A percentile compares a stretch with the other conserved stretches of the same genome.
Evolutionary conservation across 768 basidiomycete genomes (phyloP).

Genomic region (Asterophora lycoperdoides): DNA sequence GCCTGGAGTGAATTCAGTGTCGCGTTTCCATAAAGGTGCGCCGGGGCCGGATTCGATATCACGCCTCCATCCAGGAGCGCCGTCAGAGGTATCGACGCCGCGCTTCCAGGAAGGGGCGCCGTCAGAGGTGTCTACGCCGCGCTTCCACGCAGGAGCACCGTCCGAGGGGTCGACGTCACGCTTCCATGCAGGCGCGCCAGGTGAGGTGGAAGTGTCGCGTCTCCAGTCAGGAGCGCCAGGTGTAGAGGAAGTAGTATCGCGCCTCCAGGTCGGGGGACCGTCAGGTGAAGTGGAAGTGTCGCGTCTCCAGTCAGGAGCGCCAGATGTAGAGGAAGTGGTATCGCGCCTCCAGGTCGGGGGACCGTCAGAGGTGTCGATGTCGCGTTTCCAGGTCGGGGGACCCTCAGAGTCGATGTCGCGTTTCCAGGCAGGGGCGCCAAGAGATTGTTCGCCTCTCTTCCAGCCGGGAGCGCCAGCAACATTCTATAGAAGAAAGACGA

Average conservation of each 20-base stretch:
- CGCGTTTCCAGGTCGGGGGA: slow-evolving; percentile 5
- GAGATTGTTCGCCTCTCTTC: no score
- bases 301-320: slow-evolving; percentile 2
- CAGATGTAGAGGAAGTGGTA: neutral
- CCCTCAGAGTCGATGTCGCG: no score
- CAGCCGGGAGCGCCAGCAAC: neutral
- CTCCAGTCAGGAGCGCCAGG: slow-evolving; percentile 1
- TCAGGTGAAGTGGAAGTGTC: neutral
- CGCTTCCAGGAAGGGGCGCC: slow-evolving; percentile 6
- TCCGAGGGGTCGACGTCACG: neutral
- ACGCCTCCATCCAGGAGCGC: neutral
- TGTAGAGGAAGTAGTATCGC: neutral
- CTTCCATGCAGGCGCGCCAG: slow-evolving; percentile 1
- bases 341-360: neutral
- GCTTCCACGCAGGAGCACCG: slow-evolving; percentile 3
- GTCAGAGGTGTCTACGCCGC: neutral
- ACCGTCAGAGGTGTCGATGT: neutral
- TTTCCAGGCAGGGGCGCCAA: slow-evolving; percentile 4
- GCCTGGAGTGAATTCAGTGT: neutral
- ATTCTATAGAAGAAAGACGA: neutral
- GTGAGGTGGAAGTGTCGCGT: neutral
- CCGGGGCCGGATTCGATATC: no score
- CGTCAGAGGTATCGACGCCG: neutral
- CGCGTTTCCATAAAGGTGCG: neutral
- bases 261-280: neutral